Evolutionary conservation across 805 yeast species (phyloP), one percentile per base, ranked within the genome.

Genomic region (Diddensiella santjacobensis): DNA sequence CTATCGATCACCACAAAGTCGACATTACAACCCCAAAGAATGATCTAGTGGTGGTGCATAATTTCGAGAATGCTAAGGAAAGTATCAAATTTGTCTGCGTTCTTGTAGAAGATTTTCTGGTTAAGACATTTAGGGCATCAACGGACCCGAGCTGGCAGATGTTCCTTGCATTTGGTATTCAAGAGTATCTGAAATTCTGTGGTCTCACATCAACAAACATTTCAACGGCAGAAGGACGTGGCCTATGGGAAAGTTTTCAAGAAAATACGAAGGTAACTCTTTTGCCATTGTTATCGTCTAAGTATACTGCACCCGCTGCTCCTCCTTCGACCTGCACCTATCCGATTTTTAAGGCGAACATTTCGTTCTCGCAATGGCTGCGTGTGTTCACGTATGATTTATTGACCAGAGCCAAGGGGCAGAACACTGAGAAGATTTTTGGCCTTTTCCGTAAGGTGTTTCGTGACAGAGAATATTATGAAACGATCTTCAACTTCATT

Each of bases 91-190:
- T 91, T 58, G 71, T 88, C 26, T 69, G 78, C 2, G 72, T 75
- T 56, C 79, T 90, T 42, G 70, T 90, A 29, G 83, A 86, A 51
- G 74, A 77, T 47, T 73, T 79, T 50, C 71, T 93, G n/a, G 84
- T 90, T 5, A 88, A 87, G 29, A 80, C 88, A 1, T 90, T 89
- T 65, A 83, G 95, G 80, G 89, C 96, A 0, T 84, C 96, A 1
- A 85, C 84, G 29, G 89, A 89, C 60, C 96, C 98, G 0, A 77
- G 79, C 19, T 79, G 80, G 42, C 99, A 93, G 63, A 72, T 86
- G 49, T 86, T 84, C 60, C 73, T 89, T 30, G 96, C 96, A 0
- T 84, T 79, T 64, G 84, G 91, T 0, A 87, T 93, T 78, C 99
- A 93, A 63, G 93, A 88, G 53, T 81, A 83, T 42, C 67, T 93